Conservation (phyloP, 768 basidiomycete genomes). For the Lentinula detonsa region DNA sequence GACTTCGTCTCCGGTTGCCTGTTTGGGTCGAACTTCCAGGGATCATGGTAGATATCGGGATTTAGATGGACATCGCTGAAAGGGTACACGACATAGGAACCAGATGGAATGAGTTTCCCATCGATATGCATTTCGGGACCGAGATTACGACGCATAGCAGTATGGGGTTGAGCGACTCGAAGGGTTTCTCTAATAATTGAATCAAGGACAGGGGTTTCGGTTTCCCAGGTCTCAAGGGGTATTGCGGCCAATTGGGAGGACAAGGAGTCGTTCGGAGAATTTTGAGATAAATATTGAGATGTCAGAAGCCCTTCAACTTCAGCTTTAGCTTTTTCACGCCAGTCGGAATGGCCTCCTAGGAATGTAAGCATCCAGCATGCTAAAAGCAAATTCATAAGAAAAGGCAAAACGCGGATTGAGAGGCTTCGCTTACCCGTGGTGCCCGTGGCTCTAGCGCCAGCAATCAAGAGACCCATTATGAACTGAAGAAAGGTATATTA, state of each 20-base stretch:
- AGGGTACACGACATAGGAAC: conserved; percentile 73
- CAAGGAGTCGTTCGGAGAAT: conserved; percentile 22
- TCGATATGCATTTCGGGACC: conserved; percentile 68
- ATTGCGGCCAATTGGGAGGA: conserved; percentile 48
- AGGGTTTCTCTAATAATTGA: conserved; percentile 72
- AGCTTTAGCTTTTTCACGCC: conserved; percentile 52
- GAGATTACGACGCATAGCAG: conserved; percentile 75
- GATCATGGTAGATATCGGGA: conserved; percentile 64
- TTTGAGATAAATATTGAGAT: conserved; percentile 25
- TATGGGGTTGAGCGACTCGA: conserved; percentile 73
- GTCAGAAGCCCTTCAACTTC: conserved; percentile 56
- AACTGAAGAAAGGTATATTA: conserved; percentile 40
- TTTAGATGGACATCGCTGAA: conserved; percentile 78
- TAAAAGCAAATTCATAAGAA: conserved; percentile 12
- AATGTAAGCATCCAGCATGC: conserved; percentile 75
- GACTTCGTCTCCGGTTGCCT: conserved; percentile 30
- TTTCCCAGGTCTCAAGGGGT: conserved; percentile 67
- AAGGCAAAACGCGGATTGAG: neutral
- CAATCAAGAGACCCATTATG: conserved; percentile 76
- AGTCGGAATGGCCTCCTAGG: conserved; percentile 61
- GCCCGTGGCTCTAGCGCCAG: conserved; percentile 76
- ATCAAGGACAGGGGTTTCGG: conserved; percentile 63
- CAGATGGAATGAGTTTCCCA: conserved; percentile 64
- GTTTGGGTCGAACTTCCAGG: conserved; percentile 72
- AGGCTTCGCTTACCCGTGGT: conserved; percentile 45